A percentile compares a stretch with the other conserved stretches of the same genome.
phyloP scores from a whole-genome alignment of 495 filamentous ascomycete genomes.

The Podospora conica region DNA sequence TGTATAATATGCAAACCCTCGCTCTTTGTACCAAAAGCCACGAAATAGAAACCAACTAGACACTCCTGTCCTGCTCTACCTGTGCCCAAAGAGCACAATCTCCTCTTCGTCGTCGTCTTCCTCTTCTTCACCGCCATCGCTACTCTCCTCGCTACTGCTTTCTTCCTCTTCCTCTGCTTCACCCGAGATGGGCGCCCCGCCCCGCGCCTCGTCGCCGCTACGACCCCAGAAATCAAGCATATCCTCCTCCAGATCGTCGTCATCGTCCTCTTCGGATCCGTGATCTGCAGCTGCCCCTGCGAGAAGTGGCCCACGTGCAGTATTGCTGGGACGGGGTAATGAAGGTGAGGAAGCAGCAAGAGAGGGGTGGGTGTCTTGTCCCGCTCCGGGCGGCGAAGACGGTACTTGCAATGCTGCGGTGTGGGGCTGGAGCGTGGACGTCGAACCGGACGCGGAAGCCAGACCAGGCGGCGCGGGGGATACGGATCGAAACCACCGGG shows the following conservation, averaged over 20 bases:
- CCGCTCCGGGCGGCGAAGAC: not conserved
- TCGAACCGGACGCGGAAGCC: not conserved
- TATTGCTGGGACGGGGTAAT: not conserved
- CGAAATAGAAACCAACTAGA: no score
- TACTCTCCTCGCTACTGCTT: conserved; percentile 35
- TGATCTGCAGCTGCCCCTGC: not conserved
- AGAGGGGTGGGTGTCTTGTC: not conserved
- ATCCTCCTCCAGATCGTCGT: conserved; percentile 43
- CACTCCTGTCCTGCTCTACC: conserved; percentile 26
- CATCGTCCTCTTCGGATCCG: conserved; percentile 21
- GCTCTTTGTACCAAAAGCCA: not conserved
- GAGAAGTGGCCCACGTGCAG: not conserved
- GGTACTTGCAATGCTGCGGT: not conserved
- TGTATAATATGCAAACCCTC: not conserved
- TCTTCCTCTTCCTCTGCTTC: conserved; percentile 27
- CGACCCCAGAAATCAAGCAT: conserved; percentile 62
- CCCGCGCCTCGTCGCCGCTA: conserved; percentile 1
- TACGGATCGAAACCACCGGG: not conserved
- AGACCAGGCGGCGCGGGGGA: not conserved
- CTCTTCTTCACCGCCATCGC: conserved; percentile 20
- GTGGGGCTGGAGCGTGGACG: not conserved
- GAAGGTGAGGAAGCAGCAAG: not conserved
- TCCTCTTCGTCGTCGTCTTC: conserved; percentile 54
- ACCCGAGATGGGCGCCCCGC: not conserved
- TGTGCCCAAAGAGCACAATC: conserved; percentile 68